Conservation (phyloP, 2,329 filamentous ascomycete species). For the Paraconiothyrium brasiliense region DNA sequence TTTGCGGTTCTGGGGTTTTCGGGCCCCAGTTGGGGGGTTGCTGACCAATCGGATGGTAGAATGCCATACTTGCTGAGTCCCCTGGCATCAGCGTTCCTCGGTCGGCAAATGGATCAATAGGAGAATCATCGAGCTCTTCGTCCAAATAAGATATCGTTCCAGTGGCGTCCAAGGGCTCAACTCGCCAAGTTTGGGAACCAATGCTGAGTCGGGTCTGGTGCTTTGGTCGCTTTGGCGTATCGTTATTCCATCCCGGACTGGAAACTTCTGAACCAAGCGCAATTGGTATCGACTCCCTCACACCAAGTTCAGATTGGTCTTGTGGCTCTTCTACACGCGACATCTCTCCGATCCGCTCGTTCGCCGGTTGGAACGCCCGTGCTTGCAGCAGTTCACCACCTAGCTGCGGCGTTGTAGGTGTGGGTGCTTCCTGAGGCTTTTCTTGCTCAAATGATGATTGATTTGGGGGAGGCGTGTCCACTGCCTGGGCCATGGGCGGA, state of each 20-base stretch:
- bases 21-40: slow-evolving; percentile 36
- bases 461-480: slow-evolving; percentile 21
- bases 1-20: slow-evolving; percentile 30
- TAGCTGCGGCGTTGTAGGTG: slow-evolving; percentile 13
- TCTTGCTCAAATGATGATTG: slow-evolving; percentile 20
- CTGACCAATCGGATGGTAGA: slow-evolving; percentile 26
- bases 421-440: slow-evolving; percentile 12
- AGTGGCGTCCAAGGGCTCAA: slow-evolving; percentile 28
- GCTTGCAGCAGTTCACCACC: slow-evolving; percentile 40
- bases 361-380: slow-evolving; percentile 36
- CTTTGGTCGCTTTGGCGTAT: slow-evolving; percentile 12
- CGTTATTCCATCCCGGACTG: slow-evolving; percentile 22
- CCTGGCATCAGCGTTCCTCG: slow-evolving; percentile 48
- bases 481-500: slow-evolving; percentile 41
- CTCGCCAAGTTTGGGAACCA: slow-evolving; percentile 29
- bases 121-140: slow-evolving; percentile 38
- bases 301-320: slow-evolving; percentile 58
- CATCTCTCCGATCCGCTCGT: slow-evolving; percentile 22
- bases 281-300: slow-evolving; percentile 65
- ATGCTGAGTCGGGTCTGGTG: slow-evolving; percentile 27
- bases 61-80: slow-evolving; percentile 50
- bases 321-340: slow-evolving; percentile 31
- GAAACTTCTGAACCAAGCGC: slow-evolving; percentile 60
- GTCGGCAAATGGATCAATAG: slow-evolving; percentile 42
- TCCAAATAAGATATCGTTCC: slow-evolving; percentile 38